Evolutionary conservation across 169 alveolate genomes (phyloP).

Genomic region (Prorocentrum cordatum): DNA sequence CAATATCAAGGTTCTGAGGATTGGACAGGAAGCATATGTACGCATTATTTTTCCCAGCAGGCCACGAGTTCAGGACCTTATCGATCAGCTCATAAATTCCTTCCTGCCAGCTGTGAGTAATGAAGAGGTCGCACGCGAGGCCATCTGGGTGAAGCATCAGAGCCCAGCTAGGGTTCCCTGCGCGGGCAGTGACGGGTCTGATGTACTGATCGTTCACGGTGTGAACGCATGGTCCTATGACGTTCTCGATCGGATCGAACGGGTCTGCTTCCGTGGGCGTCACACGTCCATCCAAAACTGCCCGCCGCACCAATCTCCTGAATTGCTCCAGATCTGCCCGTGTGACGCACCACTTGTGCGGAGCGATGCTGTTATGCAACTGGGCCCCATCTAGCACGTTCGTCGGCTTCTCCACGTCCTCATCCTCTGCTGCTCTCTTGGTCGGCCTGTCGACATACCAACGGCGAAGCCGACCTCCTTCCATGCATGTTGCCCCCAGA

Average conservation of each 20-base stretch:
- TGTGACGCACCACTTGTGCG: too few species aligned
- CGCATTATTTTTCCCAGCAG: not conserved
- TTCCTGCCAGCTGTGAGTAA: constrained; percentile 5
- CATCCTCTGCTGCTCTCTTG: not conserved
- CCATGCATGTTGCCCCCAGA: too few species aligned
- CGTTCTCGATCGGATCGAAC: not conserved
- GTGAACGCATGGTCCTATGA: constrained; percentile 1
- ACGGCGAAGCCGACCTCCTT: too few species aligned
- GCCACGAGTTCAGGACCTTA: not conserved
- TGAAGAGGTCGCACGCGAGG: not conserved
- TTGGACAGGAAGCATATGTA: not conserved
- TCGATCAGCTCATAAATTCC: not conserved
- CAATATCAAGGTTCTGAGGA: not conserved
- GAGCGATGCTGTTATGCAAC: not conserved
- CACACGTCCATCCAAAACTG: too few species aligned
- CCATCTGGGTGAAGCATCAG: not conserved
- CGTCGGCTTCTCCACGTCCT: not conserved
- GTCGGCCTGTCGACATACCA: too few species aligned
- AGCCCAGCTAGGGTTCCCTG: constrained; percentile 16
- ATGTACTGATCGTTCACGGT: not conserved
- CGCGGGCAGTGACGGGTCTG: constrained; percentile 6
- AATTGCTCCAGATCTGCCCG: too few species aligned
- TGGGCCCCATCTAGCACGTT: not conserved
- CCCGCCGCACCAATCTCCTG: too few species aligned
- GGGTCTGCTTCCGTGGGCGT: too few species aligned